Conservation (phyloP, 495 filamentous ascomycete species). For the Daldinia concentrica region DNA sequence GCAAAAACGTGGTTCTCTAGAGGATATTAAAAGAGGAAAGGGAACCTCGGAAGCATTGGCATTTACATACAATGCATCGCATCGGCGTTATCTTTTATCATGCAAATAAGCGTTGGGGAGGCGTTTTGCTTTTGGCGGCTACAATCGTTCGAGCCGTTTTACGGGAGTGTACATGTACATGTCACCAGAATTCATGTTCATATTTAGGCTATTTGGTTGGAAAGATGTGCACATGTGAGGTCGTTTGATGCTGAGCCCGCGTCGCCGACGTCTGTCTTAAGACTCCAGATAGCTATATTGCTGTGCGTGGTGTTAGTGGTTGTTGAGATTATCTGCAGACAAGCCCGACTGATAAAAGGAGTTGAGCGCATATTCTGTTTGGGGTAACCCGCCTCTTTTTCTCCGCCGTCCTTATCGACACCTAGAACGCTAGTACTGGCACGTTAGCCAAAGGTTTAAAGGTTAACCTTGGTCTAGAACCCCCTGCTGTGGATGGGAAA, state of each 20-base stretch:
- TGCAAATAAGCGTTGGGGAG: slow-evolving; percentile 24
- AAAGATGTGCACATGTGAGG: slow-evolving; percentile 18
- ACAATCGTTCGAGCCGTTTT: slow-evolving; percentile 10
- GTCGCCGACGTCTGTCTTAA: neutral
- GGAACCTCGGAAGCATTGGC: slow-evolving; percentile 30
- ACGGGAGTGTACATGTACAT: slow-evolving; percentile 36
- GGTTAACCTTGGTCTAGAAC: slow-evolving; percentile 26
- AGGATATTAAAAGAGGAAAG: slow-evolving; percentile 15
- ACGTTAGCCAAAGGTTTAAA: slow-evolving; percentile 21
- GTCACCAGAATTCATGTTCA: slow-evolving; percentile 22
- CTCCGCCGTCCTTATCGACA: slow-evolving; percentile 17
- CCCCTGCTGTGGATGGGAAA: slow-evolving; percentile 10
- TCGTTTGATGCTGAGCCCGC: slow-evolving; percentile 1
- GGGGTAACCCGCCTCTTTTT: slow-evolving; percentile 1
- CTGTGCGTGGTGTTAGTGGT: neutral
- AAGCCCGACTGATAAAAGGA: neutral
- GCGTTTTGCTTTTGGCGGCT: slow-evolving; percentile 16
- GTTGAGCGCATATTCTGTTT: neutral
- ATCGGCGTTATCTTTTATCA: slow-evolving; percentile 37
- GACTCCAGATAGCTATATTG: neutral
- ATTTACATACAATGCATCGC: slow-evolving; percentile 42
- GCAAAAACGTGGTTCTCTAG: slow-evolving; percentile 15
- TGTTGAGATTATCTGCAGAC: slow-evolving; percentile 1
- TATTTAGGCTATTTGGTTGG: slow-evolving; percentile 25
- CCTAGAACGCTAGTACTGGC: slow-evolving; percentile 12